These are phyloP conservation scores for Blastobotrys americana DNA, from an alignment of 805 yeast genomes.

Conservation along the genomic window DNA sequence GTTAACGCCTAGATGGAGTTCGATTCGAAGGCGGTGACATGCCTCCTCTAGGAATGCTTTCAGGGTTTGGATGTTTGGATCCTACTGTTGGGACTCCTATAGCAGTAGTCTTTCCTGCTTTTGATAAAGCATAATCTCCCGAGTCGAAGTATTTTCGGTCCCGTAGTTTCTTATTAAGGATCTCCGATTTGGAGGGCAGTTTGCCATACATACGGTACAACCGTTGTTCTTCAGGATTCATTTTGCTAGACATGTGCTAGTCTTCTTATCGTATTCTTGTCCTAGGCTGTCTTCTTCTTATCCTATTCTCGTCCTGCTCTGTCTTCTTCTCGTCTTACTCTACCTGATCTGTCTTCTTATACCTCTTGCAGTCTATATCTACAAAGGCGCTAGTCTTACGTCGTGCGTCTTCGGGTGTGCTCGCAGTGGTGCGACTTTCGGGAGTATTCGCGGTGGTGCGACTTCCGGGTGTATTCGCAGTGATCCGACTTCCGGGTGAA, in stretches of 20 bases:
- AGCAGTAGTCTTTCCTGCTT: constrained; percentile 30
- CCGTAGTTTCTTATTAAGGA: constrained; percentile 60
- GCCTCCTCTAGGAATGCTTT: constrained; percentile 19
- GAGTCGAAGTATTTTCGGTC: constrained; percentile 91
- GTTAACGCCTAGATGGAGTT: not conserved
- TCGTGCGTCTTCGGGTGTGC: no score
- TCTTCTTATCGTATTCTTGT: no score
- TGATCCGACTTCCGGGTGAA: no score
- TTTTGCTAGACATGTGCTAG: no score
- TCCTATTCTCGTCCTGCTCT: constrained; percentile 3
- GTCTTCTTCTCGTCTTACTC: not conserved
- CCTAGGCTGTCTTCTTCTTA: no score
- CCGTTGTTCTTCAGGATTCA: constrained; percentile 60
- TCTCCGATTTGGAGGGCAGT: constrained; percentile 72
- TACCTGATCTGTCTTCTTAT: not conserved
- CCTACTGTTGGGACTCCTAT: constrained; percentile 29
- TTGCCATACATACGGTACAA: constrained; percentile 77
- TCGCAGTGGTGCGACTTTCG: no score
- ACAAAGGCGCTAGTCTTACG: no score
- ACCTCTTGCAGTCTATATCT: no score
- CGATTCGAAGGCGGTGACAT: constrained; percentile 2
- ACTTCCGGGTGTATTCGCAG: no score
- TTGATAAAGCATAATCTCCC: constrained; percentile 82
- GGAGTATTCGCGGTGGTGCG: no score
- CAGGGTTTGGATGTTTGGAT: constrained; percentile 23